Evolutionary conservation across 2,329 filamentous ascomycete genomes (phyloP), one percentile per base, ranked within the genome.

Genomic region (Hymenoscyphus occultus): DNA sequence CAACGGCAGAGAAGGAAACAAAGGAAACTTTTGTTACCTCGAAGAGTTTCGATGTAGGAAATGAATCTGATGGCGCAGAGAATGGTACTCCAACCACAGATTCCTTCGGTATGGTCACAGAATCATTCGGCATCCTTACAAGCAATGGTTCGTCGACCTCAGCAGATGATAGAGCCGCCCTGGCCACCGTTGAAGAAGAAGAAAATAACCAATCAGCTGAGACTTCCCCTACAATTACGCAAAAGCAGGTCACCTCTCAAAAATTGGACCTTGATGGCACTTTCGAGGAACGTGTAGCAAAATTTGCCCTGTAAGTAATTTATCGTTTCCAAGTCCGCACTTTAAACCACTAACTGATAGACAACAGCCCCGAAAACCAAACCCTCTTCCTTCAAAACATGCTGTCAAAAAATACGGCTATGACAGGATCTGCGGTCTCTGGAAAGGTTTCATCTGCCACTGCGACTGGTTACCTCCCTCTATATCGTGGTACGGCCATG

Each of bases 381-480:
- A 72, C 67, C n/a, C 62, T 71, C 39, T 73, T 74, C 63, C 67
- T 76, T 59, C 74, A 75, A 45, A 73, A 71, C 54, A 74, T 76
- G 68, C 67, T 76, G n/a, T 72, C 65, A 64, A 73, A 71, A 39
- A 45, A 56, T 16, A 66, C 58, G 57, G 42, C 70, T 7, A 70
- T 73, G 64, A 66, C 73, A 22, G 71, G 72, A 16, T 65, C 71
- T 40, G 69, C 70, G 40, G 62, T 73, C 39, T 72, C 72, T n/a
- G 74, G 73, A 51, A 66, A 69, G 13, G 60, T 76, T 40, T 74
- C 74, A 35, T 72, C 74, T 35, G 68, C 72, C 42, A 76, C 69
- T 60, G 74, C 73, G 61, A 72, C 73, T 61, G 75, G 75, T 31
- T 74, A 70, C 61, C 67, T 76, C 19, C 75, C 74, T 59, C 72